These are phyloP conservation scores for Rubroboletus satanas DNA, from an alignment of 768 basidiomycete genomes.

Conservation along the genomic window DNA sequence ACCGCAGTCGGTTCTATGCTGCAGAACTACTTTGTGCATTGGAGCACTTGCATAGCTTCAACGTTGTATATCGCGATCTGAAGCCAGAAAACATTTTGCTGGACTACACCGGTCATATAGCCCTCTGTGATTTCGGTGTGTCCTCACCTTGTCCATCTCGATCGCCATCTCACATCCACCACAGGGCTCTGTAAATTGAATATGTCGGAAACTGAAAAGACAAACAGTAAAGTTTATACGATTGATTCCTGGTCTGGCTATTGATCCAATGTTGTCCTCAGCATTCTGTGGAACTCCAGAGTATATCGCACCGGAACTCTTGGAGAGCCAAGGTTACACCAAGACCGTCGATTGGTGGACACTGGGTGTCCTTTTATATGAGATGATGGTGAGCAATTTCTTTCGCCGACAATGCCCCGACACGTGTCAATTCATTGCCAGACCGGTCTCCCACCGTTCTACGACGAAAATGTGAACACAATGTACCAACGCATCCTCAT, in stretches of 20 bases:
- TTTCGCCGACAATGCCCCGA: background rate
- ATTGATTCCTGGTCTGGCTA: background rate
- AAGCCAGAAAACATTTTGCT: slow-evolving; percentile 98
- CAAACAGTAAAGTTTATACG: slow-evolving; percentile 68
- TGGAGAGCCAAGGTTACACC: slow-evolving; percentile 95
- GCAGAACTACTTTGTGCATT: slow-evolving; percentile 94
- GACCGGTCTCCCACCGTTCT: slow-evolving; percentile 97
- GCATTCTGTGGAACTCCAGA: slow-evolving; percentile 99
- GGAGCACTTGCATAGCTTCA: slow-evolving; percentile 95
- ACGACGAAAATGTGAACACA: slow-evolving; percentile 96
- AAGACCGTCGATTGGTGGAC: slow-evolving; percentile 99
- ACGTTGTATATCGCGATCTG: slow-evolving; percentile 96
- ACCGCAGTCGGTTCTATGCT: slow-evolving; percentile 92
- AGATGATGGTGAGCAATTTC: slow-evolving; percentile 75
- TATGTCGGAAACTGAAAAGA: slow-evolving; percentile 97
- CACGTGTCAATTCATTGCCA: slow-evolving; percentile 29
- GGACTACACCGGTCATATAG: slow-evolving; percentile 97
- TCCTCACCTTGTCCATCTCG: background rate
- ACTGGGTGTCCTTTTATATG: slow-evolving; percentile 90
- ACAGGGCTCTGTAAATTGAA: slow-evolving; percentile 87
- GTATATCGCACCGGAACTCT: slow-evolving; percentile 95
- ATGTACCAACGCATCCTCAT: slow-evolving; percentile 96
- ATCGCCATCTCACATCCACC: background rate
- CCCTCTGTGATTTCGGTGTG: slow-evolving; percentile 91
- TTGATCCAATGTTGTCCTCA: slow-evolving; percentile 27